Evolutionary conservation across 495 filamentous ascomycete species (phyloP).

Genomic region (Hyaloscypha hepaticicola): DNA sequence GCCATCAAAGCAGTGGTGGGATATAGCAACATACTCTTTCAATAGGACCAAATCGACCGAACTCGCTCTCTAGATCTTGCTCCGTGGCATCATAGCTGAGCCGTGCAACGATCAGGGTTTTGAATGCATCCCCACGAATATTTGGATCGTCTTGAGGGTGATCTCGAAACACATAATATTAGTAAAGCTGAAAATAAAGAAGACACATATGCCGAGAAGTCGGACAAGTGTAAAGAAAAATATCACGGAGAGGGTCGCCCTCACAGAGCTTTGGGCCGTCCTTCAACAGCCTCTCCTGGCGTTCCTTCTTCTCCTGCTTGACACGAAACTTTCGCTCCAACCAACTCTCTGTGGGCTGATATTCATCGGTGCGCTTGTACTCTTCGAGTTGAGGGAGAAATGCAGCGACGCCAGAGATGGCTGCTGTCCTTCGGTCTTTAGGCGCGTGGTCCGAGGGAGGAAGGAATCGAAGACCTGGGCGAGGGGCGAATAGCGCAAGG

Average conservation of each 20-base stretch:
- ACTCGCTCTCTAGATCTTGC: conserved; percentile 89
- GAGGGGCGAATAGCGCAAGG: conserved; percentile 89
- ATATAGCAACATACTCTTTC: conserved; percentile 67
- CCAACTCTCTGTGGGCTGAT: conserved; percentile 88
- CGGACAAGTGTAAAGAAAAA: conserved; percentile 27
- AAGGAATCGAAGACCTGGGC: conserved; percentile 87
- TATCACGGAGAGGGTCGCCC: conserved; percentile 36
- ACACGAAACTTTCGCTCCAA: conserved; percentile 78
- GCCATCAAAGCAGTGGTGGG: not conserved
- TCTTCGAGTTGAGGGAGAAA: conserved; percentile 68
- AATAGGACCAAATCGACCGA: conserved; percentile 91
- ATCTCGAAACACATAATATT: conserved; percentile 43
- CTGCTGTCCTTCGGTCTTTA: conserved; percentile 72
- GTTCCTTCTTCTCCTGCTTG: conserved; percentile 72
- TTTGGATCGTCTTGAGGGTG: conserved; percentile 76
- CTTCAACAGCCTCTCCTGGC: conserved; percentile 57
- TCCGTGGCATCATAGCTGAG: conserved; percentile 86
- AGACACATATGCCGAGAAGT: conserved; percentile 18
- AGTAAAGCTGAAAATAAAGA: conserved; percentile 14
- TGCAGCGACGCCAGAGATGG: conserved; percentile 68
- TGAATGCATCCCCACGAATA: conserved; percentile 89
- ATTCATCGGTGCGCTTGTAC: conserved; percentile 70
- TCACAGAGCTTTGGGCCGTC: conserved; percentile 71
- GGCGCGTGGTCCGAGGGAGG: conserved; percentile 80
- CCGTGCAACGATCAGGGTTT: conserved; percentile 88